These are phyloP conservation scores for Phylloporus sp. DNA, from an alignment of 1,284 basidiomycete genomes.

Conservation along the genomic window DNA sequence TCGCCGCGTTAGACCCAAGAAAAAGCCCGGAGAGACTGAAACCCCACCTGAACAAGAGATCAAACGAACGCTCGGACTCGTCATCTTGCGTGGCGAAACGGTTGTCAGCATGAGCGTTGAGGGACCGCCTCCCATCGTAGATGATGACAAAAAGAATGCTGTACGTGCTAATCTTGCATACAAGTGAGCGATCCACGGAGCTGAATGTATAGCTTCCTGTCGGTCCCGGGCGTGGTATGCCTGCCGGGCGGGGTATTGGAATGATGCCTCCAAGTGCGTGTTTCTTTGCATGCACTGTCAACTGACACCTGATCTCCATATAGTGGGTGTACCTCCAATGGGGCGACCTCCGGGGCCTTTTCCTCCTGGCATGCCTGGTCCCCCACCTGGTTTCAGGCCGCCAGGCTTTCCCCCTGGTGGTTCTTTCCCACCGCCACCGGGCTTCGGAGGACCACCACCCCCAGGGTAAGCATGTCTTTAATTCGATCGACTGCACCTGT, in stretches of 20 bases:
- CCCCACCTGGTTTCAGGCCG: conserved; percentile 85
- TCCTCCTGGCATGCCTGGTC: conserved; percentile 82
- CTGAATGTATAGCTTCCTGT: conserved; percentile 69
- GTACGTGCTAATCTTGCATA: conserved; percentile 47
- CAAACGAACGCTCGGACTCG: conserved; percentile 94
- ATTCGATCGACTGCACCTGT: conserved; percentile 16
- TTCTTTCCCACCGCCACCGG: conserved; percentile 82
- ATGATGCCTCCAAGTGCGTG: conserved; percentile 89
- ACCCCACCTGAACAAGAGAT: conserved; percentile 90
- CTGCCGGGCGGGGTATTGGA: conserved; percentile 96
- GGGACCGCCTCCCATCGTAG: conserved; percentile 92
- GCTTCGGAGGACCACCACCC: conserved; percentile 79
- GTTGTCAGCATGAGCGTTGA: conserved; percentile 96
- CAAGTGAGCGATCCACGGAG: conserved; percentile 22
- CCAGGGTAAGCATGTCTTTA: conserved; percentile 72
- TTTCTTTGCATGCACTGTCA: conserved; percentile 24
- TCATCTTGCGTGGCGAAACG: conserved; percentile 96
- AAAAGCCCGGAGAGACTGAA: conserved; percentile 78
- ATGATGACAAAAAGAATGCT: conserved; percentile 86
- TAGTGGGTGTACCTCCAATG: conserved; percentile 74
- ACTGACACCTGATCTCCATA: conserved; percentile 26
- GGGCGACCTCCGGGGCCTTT: conserved; percentile 87
- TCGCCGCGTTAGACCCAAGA: conserved; percentile 86
- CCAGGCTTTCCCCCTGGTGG: conserved; percentile 83
- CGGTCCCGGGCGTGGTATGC: conserved; percentile 93